Evolutionary conservation across 495 filamentous ascomycete species (phyloP).

Genomic region (Gamarada debralockiae): DNA sequence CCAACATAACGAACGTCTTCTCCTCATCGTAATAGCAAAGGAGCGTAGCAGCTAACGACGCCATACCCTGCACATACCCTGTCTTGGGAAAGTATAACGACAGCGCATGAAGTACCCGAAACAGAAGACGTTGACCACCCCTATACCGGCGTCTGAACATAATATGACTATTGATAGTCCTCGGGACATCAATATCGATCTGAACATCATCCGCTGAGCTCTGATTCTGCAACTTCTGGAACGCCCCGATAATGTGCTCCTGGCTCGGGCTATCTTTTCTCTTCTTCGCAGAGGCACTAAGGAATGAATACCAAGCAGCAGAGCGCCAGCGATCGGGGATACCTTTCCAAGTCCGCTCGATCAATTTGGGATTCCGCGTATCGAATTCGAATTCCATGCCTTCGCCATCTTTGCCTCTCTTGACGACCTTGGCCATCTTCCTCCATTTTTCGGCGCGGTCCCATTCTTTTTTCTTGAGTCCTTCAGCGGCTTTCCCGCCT

Average conservation of each 20-base stretch:
- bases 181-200: slow-evolving; percentile 95
- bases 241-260: slow-evolving; percentile 64
- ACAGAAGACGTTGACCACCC: slow-evolving; percentile 85
- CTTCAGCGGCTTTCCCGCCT: slow-evolving; percentile 50
- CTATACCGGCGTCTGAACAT: slow-evolving; percentile 96
- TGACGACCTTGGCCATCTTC: slow-evolving; percentile 82
- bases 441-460: slow-evolving; percentile 90
- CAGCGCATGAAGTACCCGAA: slow-evolving; percentile 87
- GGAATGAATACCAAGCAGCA: slow-evolving; percentile 92
- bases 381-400: slow-evolving; percentile 93
- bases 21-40: slow-evolving; percentile 98
- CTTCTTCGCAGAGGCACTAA: slow-evolving; percentile 74
- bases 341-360: slow-evolving; percentile 94
- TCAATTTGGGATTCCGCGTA: slow-evolving; percentile 74
- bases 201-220: slow-evolving; percentile 90
- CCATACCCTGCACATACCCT: slow-evolving; percentile 99
- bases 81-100: slow-evolving; percentile 87
- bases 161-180: slow-evolving; percentile 93
- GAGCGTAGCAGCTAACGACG: slow-evolving; percentile 84
- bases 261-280: slow-evolving; percentile 58
- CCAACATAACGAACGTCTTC: slow-evolving; percentile 89
- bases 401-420: slow-evolving; percentile 53
- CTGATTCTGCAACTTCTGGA: slow-evolving; percentile 63
- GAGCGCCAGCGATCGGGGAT: slow-evolving; percentile 95
- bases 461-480: slow-evolving; percentile 73